Evolutionary conservation across 805 yeast species (phyloP).

Genomic region (Clavispora asparagi): DNA sequence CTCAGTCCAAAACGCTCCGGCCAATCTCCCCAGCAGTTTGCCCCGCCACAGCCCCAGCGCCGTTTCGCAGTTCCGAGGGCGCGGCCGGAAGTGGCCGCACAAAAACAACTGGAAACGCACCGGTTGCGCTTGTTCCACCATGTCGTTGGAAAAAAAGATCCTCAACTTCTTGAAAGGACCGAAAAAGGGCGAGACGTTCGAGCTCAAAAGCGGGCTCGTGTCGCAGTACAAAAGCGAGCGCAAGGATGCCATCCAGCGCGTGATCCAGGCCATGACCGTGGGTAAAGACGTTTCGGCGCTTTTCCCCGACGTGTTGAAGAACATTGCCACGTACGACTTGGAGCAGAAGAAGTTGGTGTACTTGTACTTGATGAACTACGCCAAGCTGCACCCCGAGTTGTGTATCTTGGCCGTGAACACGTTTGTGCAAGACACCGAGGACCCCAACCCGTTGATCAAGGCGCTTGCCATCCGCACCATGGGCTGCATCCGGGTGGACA

Average conservation of each 20-base stretch:
- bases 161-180: conserved; percentile 41
- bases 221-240: conserved; percentile 93
- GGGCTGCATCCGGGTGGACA: conserved; percentile 97
- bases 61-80: neutral
- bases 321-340: conserved; percentile 92
- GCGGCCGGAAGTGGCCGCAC: neutral
- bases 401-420: conserved; percentile 96
- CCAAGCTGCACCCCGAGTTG: conserved; percentile 92
- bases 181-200: conserved; percentile 75
- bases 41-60: no score
- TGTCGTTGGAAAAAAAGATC: conserved; percentile 41
- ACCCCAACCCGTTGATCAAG: conserved; percentile 92
- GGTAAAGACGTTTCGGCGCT: conserved; percentile 94
- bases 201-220: conserved; percentile 82
- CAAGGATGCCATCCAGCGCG: conserved; percentile 94
- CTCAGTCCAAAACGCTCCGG: no score
- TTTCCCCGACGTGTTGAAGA: conserved; percentile 93
- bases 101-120: neutral
- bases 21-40: no score
- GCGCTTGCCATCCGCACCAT: conserved; percentile 96
- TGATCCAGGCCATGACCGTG: conserved; percentile 96
- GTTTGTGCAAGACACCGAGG: conserved; percentile 90
- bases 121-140: conserved; percentile 5
- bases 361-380: conserved; percentile 93
- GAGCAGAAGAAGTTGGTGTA: conserved; percentile 96